A percentile compares a stretch with the other conserved stretches of the same genome.
These are phyloP conservation scores for Daucus carota DNA, from an alignment of 129 eudicot genomes.

Conservation along the genomic window DH1_v3.0 NC_030389.2:37835001-37835500, in stretches of 20 bases:
- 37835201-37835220: neutral
- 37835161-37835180: neutral
- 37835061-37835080: slow-evolving; percentile 3
- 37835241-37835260: slow-evolving; percentile 19
- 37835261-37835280: slow-evolving; percentile 24
- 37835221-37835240: slow-evolving; percentile 22
- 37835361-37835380: slow-evolving; percentile 57
- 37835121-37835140: neutral
- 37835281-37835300: slow-evolving; percentile 29
- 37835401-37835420: slow-evolving; percentile 63
- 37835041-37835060: slow-evolving; percentile 1
- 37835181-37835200: too few species aligned
- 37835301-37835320: slow-evolving; percentile 21
- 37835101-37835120: slow-evolving; percentile 1
- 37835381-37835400: slow-evolving; percentile 50
- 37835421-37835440: slow-evolving; percentile 24
- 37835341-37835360: neutral
- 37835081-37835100: neutral
- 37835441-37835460: too few species aligned
- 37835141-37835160: slow-evolving; percentile 1
- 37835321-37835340: slow-evolving; percentile 13
- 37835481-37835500: too few species aligned
- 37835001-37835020: slow-evolving; percentile 8
- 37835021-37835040: slow-evolving; percentile 3
- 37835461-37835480: too few species aligned